phyloP scores from a whole-genome alignment of 208 protist species.

The Leishmania major region DNA sequence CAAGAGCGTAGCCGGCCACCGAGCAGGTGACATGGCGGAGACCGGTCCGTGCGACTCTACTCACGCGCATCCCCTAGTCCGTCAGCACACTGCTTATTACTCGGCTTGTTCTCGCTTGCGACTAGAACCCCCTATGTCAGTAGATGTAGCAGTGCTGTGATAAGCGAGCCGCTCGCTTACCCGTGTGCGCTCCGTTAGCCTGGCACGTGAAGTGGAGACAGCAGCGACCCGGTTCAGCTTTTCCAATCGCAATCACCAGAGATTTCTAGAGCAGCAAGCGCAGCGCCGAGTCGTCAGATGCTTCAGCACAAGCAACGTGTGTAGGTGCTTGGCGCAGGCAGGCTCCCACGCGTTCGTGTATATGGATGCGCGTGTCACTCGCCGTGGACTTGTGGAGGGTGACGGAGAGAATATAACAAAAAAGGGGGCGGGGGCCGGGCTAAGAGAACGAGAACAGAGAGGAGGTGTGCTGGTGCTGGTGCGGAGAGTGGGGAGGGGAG shows the following conservation, averaged over 20 bases:
- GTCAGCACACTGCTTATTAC: background rate
- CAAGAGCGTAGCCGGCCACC: background rate
- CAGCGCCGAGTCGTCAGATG: background rate
- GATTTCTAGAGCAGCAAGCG: background rate
- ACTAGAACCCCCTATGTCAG: background rate
- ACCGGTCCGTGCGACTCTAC: conserved; percentile 8
- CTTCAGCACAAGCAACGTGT: background rate
- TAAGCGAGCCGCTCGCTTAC: background rate
- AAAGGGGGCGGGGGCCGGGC: background rate
- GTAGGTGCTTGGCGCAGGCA: background rate
- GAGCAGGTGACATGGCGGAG: conserved; percentile 19
- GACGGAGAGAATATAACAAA: background rate
- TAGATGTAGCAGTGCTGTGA: background rate
- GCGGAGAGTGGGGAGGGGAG: too few species aligned
- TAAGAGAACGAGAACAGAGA: background rate
- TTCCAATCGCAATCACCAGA: background rate
- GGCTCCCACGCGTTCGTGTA: background rate
- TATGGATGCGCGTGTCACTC: background rate
- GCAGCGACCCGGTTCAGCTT: background rate
- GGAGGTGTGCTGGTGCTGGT: background rate
- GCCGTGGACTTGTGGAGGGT: background rate
- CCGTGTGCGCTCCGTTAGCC: background rate
- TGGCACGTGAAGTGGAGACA: background rate
- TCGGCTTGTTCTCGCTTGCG: background rate
- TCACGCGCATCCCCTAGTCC: conserved; percentile 22